phyloP scores from a whole-genome alignment of 208 protist species.

The Trypanosoma cruzi region DNA sequence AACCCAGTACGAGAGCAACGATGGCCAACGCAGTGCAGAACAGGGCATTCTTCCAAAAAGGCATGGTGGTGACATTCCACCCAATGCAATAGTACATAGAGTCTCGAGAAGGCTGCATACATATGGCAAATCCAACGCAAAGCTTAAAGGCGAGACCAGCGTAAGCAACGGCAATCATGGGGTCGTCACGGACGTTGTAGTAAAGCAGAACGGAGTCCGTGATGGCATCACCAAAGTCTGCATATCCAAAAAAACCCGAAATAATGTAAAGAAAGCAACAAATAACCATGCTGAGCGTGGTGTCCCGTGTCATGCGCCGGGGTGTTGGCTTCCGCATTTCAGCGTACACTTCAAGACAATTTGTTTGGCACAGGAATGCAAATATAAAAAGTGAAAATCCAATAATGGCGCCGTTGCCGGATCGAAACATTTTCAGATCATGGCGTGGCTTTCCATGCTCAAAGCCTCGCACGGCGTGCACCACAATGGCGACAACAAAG shows the following conservation, averaged over 20 bases:
- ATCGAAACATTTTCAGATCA: conserved; percentile 49
- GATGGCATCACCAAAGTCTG: conserved; percentile 59
- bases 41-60: conserved; percentile 45
- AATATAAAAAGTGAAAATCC: conserved; percentile 75
- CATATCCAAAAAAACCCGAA: conserved; percentile 75
- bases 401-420: conserved; percentile 52
- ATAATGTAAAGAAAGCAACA: conserved; percentile 72
- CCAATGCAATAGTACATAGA: conserved; percentile 52
- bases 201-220: conserved; percentile 50
- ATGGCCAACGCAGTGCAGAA: conserved; percentile 38
- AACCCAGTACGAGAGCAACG: conserved; percentile 42
- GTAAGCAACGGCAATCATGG: conserved; percentile 56
- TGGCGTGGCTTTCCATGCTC: conserved; percentile 26
- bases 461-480: conserved; percentile 39
- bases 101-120: conserved; percentile 72
- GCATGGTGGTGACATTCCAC: conserved; percentile 26
- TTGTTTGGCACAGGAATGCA: conserved; percentile 68
- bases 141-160: conserved; percentile 69
- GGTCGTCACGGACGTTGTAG: conserved; percentile 58
- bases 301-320: conserved; percentile 49
- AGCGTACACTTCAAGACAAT: conserved; percentile 59
- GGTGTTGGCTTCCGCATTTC: conserved; percentile 63
- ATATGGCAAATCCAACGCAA: conserved; percentile 64
- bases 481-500: conserved; percentile 70
- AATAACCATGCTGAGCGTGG: conserved; percentile 37